A percentile compares a stretch with the other conserved stretches of the same genome.
Evolutionary conservation across 2,329 filamentous ascomycete genomes (phyloP).

Genomic region (Neurospora sp.): DNA sequence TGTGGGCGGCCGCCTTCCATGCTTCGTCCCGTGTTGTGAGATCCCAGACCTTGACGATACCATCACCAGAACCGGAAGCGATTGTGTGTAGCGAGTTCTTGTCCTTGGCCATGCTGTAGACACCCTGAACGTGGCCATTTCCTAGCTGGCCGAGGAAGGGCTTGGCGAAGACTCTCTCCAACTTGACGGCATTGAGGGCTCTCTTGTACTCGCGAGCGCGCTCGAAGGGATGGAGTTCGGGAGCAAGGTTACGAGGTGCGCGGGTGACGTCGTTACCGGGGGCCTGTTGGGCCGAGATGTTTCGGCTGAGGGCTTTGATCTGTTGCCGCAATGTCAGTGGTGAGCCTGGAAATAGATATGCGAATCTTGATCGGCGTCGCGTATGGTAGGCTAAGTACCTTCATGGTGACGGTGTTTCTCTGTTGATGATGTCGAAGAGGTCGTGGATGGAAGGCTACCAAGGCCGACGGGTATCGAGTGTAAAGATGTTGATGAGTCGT

Average conservation of each 20-base stretch:
- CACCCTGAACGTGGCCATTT: constrained; percentile 83
- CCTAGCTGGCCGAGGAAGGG: constrained; percentile 79
- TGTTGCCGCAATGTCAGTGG: constrained; percentile 6
- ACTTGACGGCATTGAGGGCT: constrained; percentile 21
- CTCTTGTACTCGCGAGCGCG: constrained; percentile 21
- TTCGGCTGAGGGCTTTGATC: constrained; percentile 24
- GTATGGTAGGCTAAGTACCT: background rate
- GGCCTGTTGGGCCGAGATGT: constrained; percentile 20
- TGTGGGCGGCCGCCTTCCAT: constrained; percentile 71
- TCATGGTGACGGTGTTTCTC: background rate
- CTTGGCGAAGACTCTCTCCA: constrained; percentile 40
- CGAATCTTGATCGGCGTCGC: background rate
- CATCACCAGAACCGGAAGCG: constrained; percentile 82
- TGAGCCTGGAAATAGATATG: background rate
- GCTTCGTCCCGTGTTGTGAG: constrained; percentile 61
- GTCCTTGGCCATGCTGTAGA: constrained; percentile 73
- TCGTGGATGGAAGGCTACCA: background rate
- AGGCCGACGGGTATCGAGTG: background rate
- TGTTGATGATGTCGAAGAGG: background rate
- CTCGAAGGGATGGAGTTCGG: constrained; percentile 21
- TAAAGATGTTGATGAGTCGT: background rate
- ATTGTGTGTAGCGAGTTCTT: constrained; percentile 63
- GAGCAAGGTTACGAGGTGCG: constrained; percentile 21
- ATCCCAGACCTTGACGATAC: constrained; percentile 67
- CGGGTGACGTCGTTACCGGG: constrained; percentile 22